phyloP scores from a whole-genome alignment of 495 filamentous ascomycete species.

The Lasiosphaeria ovina region DNA sequence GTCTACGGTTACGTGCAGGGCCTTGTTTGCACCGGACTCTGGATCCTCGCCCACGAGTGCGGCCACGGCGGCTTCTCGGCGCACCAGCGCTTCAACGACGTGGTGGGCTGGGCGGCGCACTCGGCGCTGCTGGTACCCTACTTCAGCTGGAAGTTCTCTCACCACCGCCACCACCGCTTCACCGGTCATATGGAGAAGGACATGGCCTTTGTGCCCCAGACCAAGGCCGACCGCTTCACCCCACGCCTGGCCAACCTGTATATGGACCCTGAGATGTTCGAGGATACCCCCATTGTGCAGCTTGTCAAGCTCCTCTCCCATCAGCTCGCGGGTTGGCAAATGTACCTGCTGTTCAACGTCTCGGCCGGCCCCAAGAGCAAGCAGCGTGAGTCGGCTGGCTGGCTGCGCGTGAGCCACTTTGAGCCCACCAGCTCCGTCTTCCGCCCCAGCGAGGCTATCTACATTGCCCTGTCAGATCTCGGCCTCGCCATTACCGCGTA shows the following conservation, averaged over 20 bases:
- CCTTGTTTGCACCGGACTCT: constrained; percentile 74
- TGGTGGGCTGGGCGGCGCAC: constrained; percentile 78
- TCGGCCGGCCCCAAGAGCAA: constrained; percentile 88
- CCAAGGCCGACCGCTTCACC: constrained; percentile 66
- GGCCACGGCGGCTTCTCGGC: constrained; percentile 84
- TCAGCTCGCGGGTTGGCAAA: constrained; percentile 85
- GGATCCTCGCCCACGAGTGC: constrained; percentile 86
- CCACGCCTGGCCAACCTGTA: constrained; percentile 55
- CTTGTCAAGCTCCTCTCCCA: constrained; percentile 68
- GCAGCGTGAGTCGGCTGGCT: constrained; percentile 73
- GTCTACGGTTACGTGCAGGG: constrained; percentile 73
- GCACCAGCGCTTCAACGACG: constrained; percentile 76
- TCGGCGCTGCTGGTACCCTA: constrained; percentile 80
- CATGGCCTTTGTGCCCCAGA: constrained; percentile 94
- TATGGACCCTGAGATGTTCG: constrained; percentile 73
- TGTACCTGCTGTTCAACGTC: constrained; percentile 83
- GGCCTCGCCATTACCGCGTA: constrained; percentile 62
- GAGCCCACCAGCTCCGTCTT: constrained; percentile 83
- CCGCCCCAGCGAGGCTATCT: constrained; percentile 81
- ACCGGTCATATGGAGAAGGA: constrained; percentile 95
- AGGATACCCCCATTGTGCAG: constrained; percentile 90
- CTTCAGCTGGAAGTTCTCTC: constrained; percentile 92
- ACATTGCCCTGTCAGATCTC: constrained; percentile 79
- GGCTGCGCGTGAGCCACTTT: constrained; percentile 90
- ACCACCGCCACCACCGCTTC: constrained; percentile 92